Percentiles rank a stretch among this genome's conserved stretches.
Conservation (phyloP, 2,329 filamentous ascomycete species). For the Biscogniauxia sp. region DNA sequence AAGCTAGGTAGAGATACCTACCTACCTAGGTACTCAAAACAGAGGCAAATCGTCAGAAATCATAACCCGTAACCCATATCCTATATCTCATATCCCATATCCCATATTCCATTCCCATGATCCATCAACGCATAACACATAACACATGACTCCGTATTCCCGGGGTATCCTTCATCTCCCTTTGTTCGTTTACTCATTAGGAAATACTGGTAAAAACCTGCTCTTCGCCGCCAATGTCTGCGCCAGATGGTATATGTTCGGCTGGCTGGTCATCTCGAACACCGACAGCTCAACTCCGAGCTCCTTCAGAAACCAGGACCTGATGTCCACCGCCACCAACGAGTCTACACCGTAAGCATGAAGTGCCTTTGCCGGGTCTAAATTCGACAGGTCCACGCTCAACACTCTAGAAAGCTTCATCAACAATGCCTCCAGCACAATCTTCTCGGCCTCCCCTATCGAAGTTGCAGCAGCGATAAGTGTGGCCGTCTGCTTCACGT, state of each 20-base stretch:
- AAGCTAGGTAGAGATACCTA: too few relatives aligned
- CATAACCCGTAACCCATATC: too few relatives aligned
- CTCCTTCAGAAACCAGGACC: slow-evolving; percentile 25
- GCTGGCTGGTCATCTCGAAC: slow-evolving; percentile 26
- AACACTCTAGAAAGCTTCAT: slow-evolving; percentile 24
- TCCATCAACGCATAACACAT: neutral
- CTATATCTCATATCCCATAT: too few relatives aligned
- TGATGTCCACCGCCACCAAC: slow-evolving; percentile 25
- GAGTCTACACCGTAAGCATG: slow-evolving; percentile 28
- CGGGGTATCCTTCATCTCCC: neutral
- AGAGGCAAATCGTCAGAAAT: too few relatives aligned
- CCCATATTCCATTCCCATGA: too few relatives aligned
- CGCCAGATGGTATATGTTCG: slow-evolving; percentile 25
- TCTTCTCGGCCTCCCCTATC: slow-evolving; percentile 17
- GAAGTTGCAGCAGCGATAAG: slow-evolving; percentile 22
- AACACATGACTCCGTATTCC: neutral
- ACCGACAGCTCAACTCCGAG: slow-evolving; percentile 25
- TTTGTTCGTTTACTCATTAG: neutral
- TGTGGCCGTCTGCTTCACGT: slow-evolving; percentile 10
- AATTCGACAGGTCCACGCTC: slow-evolving; percentile 20
- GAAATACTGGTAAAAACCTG: slow-evolving; percentile 15
- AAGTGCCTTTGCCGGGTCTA: slow-evolving; percentile 21
- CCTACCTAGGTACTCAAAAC: too few relatives aligned
- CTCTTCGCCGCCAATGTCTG: slow-evolving; percentile 24
- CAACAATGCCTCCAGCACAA: slow-evolving; percentile 26